phyloP scores from a whole-genome alignment of 306 rosid species.

The Cajanus cajan region DNA sequence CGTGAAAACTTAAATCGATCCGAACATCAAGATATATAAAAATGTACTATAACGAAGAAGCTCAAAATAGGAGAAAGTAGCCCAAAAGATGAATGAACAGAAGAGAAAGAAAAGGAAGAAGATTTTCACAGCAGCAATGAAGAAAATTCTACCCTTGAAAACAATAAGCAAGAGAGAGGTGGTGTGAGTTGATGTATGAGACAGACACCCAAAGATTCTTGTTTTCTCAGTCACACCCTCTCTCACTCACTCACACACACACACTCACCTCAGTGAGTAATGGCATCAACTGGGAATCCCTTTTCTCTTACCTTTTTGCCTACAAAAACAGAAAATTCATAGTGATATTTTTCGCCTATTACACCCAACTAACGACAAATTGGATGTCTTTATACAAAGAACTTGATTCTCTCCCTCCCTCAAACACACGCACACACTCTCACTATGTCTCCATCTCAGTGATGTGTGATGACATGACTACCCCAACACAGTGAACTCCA shows the following conservation, averaged over 20 bases:
- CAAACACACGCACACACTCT: slow-evolving; percentile 7
- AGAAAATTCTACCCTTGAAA: slow-evolving; percentile 37
- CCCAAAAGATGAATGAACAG: slow-evolving; percentile 27
- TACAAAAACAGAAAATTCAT: slow-evolving; percentile 23
- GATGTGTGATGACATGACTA: slow-evolving; percentile 37
- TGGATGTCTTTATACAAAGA: slow-evolving; percentile 45
- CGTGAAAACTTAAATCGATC: slow-evolving; percentile 30
- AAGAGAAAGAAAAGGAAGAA: slow-evolving; percentile 32
- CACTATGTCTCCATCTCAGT: neutral
- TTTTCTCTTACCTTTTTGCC: slow-evolving; percentile 28
- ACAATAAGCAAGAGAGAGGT: neutral
- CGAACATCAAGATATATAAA: slow-evolving; percentile 8
- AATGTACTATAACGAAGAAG: slow-evolving; percentile 25
- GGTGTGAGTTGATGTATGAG: slow-evolving; percentile 18
- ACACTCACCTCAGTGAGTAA: slow-evolving; percentile 14
- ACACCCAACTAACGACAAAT: slow-evolving; percentile 37
- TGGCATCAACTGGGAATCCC: slow-evolving; percentile 30
- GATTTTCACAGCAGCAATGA: slow-evolving; percentile 20
- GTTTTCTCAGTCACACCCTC: neutral
- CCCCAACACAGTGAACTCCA: slow-evolving; percentile 29
- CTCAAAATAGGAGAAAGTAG: slow-evolving; percentile 25
- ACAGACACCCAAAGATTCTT: slow-evolving; percentile 36
- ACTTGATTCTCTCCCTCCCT: slow-evolving; percentile 50
- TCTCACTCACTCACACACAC: neutral
- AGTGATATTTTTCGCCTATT: slow-evolving; percentile 14